Evolutionary conservation across 768 basidiomycete genomes (phyloP), one percentile per base, ranked within the genome.

Genomic region (Leccinum arenicola): DNA sequence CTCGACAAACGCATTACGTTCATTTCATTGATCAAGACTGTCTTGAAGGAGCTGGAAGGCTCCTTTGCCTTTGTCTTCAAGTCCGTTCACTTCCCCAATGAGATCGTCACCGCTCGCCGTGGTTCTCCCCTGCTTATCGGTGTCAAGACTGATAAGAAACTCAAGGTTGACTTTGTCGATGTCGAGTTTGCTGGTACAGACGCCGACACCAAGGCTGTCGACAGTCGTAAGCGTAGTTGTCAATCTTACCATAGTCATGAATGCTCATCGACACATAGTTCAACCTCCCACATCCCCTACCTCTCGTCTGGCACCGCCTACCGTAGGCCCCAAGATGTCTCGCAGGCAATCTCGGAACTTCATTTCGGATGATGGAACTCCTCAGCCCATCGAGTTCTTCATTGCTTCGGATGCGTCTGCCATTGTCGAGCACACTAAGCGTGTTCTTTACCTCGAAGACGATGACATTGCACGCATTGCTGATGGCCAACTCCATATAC

Each of bases 1-100:
- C 85, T 88, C 21, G 87, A 87, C 74, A 93, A 93, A 79, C 82
- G 87, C 50, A 77, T 91, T 62, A 87, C 85, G 55, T 98, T 99
- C 80, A 95, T 92, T 55, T 85, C 89, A 55, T 82, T 99, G 61
- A 79, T 98, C 82, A 98, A 98, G 83, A 84, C 91, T 48, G 95
- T 98, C 48, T 78, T 98, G 71, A 96, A 95, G 78, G 96, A 99
- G 76, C 85, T 99, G 48, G 94, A 99, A 78, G 97, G 97, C 45
- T 98, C 97, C 3, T 99, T 98, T 67, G 97, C 97, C 17, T 96
- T 99, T 76, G 95, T 98, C 66, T 98, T 99, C 90, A 98, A 97
- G 79, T 97, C 95, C 6, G 75, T 74, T 35, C 95, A 98, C 78
- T 99, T 86, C 82, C 97, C 97, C 47, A 91, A 96, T 65, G 92